These are phyloP conservation scores for Echites panduratus DNA, from an alignment of 257 asterid species.

Conservation along the genomic window DNA sequence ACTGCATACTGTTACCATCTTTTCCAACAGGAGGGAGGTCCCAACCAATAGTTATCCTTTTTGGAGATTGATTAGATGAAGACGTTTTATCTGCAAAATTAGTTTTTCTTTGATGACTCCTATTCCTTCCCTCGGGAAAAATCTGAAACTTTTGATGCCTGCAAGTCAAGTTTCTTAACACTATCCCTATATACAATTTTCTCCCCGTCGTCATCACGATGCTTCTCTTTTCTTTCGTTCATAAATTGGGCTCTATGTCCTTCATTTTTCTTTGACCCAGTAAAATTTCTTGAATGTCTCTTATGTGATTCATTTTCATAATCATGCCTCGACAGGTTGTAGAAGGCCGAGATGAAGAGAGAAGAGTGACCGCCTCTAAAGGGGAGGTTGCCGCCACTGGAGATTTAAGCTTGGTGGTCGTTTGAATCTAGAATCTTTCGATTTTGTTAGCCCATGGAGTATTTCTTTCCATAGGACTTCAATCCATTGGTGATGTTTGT, in stretches of 20 bases:
- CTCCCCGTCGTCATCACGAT: constrained; percentile 43
- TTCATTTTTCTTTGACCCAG: constrained; percentile 28
- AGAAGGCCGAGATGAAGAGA: too few species aligned
- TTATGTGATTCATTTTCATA: constrained; percentile 40
- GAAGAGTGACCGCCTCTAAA: too few species aligned
- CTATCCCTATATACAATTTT: constrained; percentile 35
- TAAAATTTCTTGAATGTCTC: constrained; percentile 39
- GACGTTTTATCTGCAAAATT: constrained; percentile 80
- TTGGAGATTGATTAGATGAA: constrained; percentile 70
- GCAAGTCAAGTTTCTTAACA: constrained; percentile 31
- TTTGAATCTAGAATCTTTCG: too few species aligned
- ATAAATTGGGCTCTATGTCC: constrained; percentile 43
- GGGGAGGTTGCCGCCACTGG: too few species aligned
- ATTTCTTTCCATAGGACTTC: too few species aligned
- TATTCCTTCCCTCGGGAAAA: constrained; percentile 36
- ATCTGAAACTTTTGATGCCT: constrained; percentile 14
- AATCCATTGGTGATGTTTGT: too few species aligned
- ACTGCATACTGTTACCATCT: constrained; percentile 27
- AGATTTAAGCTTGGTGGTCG: too few species aligned
- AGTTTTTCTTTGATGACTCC: constrained; percentile 48
- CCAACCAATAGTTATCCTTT: constrained; percentile 66
- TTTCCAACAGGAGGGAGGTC: constrained; percentile 57
- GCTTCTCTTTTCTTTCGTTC: constrained; percentile 50
- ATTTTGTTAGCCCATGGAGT: too few species aligned
- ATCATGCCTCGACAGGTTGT: constrained; percentile 29